phyloP scores from a whole-genome alignment of 2,329 filamentous ascomycete species.

The Cladosporium velox region DNA sequence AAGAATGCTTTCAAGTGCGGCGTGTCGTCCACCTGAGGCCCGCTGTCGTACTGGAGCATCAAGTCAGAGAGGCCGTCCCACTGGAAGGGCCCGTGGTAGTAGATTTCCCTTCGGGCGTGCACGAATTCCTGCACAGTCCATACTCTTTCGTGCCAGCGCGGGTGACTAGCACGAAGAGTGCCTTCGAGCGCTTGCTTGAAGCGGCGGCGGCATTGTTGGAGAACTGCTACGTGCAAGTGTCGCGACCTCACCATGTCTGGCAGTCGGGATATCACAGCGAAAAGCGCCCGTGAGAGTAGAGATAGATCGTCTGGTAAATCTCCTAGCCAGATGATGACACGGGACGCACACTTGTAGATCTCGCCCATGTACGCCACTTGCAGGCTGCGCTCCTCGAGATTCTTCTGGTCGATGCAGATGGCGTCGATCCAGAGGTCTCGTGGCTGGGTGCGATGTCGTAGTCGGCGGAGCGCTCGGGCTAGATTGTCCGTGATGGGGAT shows the following conservation, averaged over 20 bases:
- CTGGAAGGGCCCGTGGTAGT: not conserved
- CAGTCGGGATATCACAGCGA: not conserved
- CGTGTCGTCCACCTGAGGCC: not conserved
- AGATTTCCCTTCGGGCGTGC: not conserved
- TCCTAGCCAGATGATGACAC: slow-evolving; percentile 25
- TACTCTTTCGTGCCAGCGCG: not conserved
- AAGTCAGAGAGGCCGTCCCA: not conserved
- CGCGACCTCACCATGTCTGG: not conserved
- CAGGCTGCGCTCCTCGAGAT: not conserved
- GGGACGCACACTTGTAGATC: slow-evolving; percentile 21
- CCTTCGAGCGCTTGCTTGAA: not conserved
- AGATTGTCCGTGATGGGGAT: not conserved
- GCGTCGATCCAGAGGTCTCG: not conserved
- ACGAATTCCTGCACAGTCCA: not conserved
- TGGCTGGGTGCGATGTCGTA: not conserved
- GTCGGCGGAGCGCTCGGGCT: not conserved
- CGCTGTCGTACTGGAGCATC: not conserved
- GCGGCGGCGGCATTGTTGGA: not conserved
- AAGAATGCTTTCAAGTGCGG: not conserved
- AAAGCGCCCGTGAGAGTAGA: not conserved
- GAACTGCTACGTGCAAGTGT: not conserved
- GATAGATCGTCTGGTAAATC: not conserved
- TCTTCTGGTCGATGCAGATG: not conserved
- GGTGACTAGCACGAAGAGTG: not conserved
- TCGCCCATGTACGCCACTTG: slow-evolving; percentile 26